Evolutionary conservation across 2,329 filamentous ascomycete genomes (phyloP), one percentile per base, ranked within the genome.

Genomic region (Catunica adiposa): DNA sequence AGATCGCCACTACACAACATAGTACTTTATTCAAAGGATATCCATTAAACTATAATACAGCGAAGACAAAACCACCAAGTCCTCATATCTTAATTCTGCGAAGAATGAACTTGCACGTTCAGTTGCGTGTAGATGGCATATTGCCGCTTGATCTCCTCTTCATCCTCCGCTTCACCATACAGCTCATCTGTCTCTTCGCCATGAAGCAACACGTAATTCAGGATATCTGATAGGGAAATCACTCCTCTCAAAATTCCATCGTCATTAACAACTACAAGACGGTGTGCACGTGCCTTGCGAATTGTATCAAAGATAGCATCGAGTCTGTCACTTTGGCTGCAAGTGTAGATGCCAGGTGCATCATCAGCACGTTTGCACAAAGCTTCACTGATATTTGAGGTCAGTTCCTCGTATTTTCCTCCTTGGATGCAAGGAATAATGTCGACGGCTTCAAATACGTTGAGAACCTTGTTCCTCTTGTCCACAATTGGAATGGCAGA

Each of bases 291-390:
- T 48, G 89, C 95, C 70, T 90, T 94, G 62, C 90, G 86, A 62
- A 98, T 86, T 1, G 92, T 97, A 67, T 96, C 89, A 67, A 97
- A 97, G 62, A 98, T 92, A 9, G 89, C 90, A 66, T 94, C 90
- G 52, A 98, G 77, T 56, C 89, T 83, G 68, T 98, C 92, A 60
- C 94, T 84, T 60, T 92, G 77, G 48, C 83, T 87, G 72, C 92
- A 98, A 0, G 90, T 97, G 69, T 96, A 97, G 61, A 98, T 97
- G 46, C 94, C 92, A 0, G 89, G 84, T 64, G 95, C 96, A 62
- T 96, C 90, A 54, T 94, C 86, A 11, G 87, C 80, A 60, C 90
- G 80, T 67, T 86, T 94, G 63, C 87, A 82, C 56, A 97, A 72
- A 1, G 90, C 90, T 60, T 96, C 89, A 46, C 90, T 92, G 3